phyloP scores from a whole-genome alignment of 2,329 filamentous ascomycete genomes.

The Fusarium aywerte region DNA sequence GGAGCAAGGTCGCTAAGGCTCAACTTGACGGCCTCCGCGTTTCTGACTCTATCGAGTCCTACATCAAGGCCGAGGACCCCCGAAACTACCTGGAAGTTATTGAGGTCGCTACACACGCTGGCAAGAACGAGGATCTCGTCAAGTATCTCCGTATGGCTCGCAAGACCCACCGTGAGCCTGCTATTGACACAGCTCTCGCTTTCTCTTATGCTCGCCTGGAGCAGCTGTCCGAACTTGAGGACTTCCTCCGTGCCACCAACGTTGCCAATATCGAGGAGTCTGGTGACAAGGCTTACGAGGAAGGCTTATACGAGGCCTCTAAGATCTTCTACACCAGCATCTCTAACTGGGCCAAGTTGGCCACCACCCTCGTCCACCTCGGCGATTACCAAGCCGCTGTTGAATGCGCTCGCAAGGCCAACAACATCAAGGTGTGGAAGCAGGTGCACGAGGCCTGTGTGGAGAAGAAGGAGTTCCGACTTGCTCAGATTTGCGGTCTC shows the following conservation, averaged over 20 bases:
- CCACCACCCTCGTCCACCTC: constrained; percentile 96
- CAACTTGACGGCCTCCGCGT: constrained; percentile 96
- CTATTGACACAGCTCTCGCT: constrained; percentile 92
- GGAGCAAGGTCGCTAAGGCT: constrained; percentile 98
- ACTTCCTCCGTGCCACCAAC: constrained; percentile 92
- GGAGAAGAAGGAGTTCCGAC: constrained; percentile 97
- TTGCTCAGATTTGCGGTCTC: constrained; percentile 97
- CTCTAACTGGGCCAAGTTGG: constrained; percentile 99
- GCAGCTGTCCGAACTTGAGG: constrained; percentile 91
- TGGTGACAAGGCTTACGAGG: constrained; percentile 96
- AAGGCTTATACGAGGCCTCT: constrained; percentile 92
- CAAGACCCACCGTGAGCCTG: constrained; percentile 93
- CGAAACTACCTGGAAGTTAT: constrained; percentile 96
- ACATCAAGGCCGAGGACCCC: constrained; percentile 93
- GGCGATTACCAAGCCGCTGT: constrained; percentile 97
- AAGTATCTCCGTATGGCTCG: constrained; percentile 97
- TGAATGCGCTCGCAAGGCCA: constrained; percentile 97
- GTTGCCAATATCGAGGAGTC: constrained; percentile 96
- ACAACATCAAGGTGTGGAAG: constrained; percentile 99
- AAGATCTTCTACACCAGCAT: constrained; percentile 99
- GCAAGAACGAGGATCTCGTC: constrained; percentile 97
- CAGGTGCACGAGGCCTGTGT: constrained; percentile 98
- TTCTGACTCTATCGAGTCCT: constrained; percentile 92
- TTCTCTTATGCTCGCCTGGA: constrained; percentile 94
- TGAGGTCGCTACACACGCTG: constrained; percentile 91